Conservation (phyloP, 192 early-diverging fungal species). For the Oehlia diaphana region DNA sequence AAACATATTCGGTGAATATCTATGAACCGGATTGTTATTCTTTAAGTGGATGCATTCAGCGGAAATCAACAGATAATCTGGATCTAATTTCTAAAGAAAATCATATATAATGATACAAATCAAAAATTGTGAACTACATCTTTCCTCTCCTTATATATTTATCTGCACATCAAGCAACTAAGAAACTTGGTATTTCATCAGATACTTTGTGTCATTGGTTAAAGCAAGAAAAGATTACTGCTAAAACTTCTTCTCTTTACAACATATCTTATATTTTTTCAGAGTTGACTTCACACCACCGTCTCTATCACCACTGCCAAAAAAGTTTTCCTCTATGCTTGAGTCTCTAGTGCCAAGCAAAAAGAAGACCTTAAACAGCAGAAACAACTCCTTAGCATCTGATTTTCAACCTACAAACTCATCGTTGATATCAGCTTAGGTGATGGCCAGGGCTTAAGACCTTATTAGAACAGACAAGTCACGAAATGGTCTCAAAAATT, state of each 20-base stretch:
- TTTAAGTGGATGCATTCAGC: too few species aligned
- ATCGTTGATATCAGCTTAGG: not conserved
- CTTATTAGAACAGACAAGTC: conserved; percentile 7
- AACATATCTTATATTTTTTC: not conserved
- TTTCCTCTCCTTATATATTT: not conserved
- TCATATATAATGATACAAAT: too few species aligned
- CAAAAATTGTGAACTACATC: too few species aligned
- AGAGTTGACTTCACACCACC: not conserved
- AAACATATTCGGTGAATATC: too few species aligned
- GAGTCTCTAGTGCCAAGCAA: too few species aligned
- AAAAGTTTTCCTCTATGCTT: too few species aligned
- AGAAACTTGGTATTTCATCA: conserved; percentile 10
- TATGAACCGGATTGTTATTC: too few species aligned
- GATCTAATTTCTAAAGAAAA: too few species aligned
- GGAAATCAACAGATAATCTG: too few species aligned
- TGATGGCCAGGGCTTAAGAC: not conserved
- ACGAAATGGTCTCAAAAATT: not conserved
- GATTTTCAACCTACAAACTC: not conserved
- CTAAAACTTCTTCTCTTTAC: not conserved
- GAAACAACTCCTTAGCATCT: too few species aligned
- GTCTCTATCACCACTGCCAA: too few species aligned
- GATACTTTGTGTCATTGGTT: not conserved
- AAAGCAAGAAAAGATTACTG: conserved; percentile 1
- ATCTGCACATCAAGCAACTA: not conserved
- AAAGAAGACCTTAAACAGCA: too few species aligned